Conservation (phyloP, 345 rosid genomes). For the Punica granatum region DNA sequence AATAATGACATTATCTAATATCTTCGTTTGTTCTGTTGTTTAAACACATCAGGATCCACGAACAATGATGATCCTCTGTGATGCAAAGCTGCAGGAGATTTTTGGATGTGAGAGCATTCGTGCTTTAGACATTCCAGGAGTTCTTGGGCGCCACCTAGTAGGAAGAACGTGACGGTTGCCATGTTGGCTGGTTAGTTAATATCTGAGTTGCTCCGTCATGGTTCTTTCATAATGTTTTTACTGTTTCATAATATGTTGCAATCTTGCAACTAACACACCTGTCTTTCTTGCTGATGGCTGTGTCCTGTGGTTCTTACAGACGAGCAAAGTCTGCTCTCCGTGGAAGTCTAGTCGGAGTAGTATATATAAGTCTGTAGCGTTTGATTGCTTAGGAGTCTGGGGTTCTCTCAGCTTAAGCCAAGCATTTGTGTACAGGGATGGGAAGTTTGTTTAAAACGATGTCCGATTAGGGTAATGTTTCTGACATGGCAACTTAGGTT, state of each 20-base stretch:
- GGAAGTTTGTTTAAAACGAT: not conserved
- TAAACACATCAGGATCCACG: constrained; percentile 17
- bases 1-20: not conserved
- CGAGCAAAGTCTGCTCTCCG: not conserved
- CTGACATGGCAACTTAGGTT: constrained; percentile 12
- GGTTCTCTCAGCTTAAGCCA: not conserved
- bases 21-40: not conserved
- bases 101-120: constrained; percentile 30
- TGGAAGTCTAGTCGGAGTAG: not conserved
- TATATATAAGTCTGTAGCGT: not conserved
- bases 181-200: constrained; percentile 5
- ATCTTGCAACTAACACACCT: no score
- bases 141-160: constrained; percentile 20
- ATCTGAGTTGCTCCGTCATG: no score
- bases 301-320: not conserved
- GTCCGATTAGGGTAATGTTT: not conserved
- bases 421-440: constrained; percentile 17
- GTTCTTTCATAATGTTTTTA: no score
- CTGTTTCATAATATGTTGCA: no score
- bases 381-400: not conserved
- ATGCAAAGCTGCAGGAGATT: constrained; percentile 24
- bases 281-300: not conserved
- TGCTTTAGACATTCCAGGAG: constrained; percentile 22
- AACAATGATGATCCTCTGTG: constrained; percentile 19
- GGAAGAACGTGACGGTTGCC: constrained; percentile 9